phyloP scores from a whole-genome alignment of 1,284 basidiomycete species.

The Phellinidium pouzarii region DNA sequence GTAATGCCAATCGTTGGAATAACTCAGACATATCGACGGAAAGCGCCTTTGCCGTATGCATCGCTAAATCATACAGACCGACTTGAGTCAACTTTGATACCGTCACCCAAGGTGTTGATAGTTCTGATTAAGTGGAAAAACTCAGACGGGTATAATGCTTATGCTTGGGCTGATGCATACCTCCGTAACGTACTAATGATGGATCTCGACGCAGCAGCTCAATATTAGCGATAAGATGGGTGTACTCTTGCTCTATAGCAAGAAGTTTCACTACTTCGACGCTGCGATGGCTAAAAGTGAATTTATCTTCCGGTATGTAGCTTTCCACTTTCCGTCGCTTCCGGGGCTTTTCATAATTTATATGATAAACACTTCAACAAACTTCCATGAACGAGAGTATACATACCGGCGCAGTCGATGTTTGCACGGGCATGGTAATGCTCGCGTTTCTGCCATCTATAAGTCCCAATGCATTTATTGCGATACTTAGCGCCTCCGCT shows the following conservation, averaged over 20 bases:
- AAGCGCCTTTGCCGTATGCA: conserved; percentile 70
- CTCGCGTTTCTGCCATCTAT: conserved; percentile 80
- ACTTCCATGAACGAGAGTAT: conserved; percentile 25
- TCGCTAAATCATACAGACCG: conserved; percentile 76
- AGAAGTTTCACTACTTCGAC: conserved; percentile 74
- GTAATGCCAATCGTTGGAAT: conserved; percentile 72
- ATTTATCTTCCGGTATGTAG: conserved; percentile 74
- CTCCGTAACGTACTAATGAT: conserved; percentile 41
- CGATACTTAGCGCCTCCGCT: conserved; percentile 76
- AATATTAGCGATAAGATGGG: conserved; percentile 73
- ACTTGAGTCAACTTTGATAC: conserved; percentile 77
- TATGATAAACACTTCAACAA: conserved; percentile 22
- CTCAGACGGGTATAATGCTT: conserved; percentile 25
- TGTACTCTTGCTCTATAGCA: conserved; percentile 84
- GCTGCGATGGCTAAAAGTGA: conserved; percentile 51
- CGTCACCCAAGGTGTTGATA: conserved; percentile 65
- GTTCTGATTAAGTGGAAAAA: conserved; percentile 44
- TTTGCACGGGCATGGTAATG: conserved; percentile 56
- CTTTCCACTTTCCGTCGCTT: conserved; percentile 69
- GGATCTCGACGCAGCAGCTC: conserved; percentile 64
- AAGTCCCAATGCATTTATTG: conserved; percentile 86
- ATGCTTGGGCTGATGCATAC: conserved; percentile 26
- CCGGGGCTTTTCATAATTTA: conserved; percentile 31
- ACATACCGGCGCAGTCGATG: conserved; percentile 36
- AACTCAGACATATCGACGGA: conserved; percentile 83